Evolutionary conservation across 176 grass and related monocot genomes (phyloP), one percentile per base, ranked within the genome.

Genomic region (Rhynchospora pubera): DNA sequence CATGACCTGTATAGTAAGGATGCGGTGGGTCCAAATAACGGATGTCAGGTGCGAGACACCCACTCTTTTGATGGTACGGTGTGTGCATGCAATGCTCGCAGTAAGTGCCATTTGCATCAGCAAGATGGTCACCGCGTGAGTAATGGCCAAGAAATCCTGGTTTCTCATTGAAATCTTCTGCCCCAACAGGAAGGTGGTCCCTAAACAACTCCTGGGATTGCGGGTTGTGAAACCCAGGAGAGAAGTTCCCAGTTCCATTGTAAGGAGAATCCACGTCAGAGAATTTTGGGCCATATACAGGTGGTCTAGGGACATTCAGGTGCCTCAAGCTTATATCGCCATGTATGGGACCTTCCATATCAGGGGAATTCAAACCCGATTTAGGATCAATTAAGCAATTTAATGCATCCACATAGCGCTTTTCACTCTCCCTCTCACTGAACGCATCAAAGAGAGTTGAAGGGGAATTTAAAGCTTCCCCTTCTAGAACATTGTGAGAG

Each of bases 381-480:
- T 77, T 94, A 65, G 83, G 78, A 32, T 98, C 95, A 0, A 65
- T 83, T 22, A 94, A 86, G 87, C 67, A 94, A 65, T 98, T 98
- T 28, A 98, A 91, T 0, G 92, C 95, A 64, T 98, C 95, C 0
- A 98, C 92, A 72, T 98, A 98, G 75, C 95, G 90, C 79, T 92
- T 86, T 85, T 98, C 89, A 1, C 85, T 88, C 70, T 98, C 92
- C 82, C 90, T 57, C 11, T 97, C 95, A 61, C 91, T 63, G 11
- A 67, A 91, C 10, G 55, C 76, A 39, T 91, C 86, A 68, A 88
- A 93, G 50, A 92, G 85, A 45, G 87, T 77, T 34, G 32, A 80
- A 1, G 51, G 82, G 23, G 89, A 79, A 11, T 65, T 78, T 18
- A 77, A 55, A 9, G 57, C 85, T 47, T 97, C 91, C 52, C 83